phyloP scores from a whole-genome alignment of 345 rosid species.

The Eucalyptus curtisii region DNA sequence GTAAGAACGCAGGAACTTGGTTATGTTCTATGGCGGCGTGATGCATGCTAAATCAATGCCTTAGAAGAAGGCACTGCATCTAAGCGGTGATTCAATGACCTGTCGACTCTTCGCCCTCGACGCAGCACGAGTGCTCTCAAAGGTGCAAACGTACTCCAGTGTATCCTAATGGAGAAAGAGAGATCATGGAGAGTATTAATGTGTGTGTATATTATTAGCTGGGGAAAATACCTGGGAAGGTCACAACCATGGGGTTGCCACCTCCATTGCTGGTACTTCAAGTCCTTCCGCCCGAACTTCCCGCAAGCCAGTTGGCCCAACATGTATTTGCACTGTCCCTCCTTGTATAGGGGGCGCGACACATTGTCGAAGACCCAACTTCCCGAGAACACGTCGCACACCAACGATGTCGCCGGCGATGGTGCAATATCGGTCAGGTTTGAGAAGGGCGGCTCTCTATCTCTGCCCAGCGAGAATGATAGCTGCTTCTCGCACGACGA shows the following conservation, averaged over 20 bases:
- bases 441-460: neutral
- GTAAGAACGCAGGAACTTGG: neutral
- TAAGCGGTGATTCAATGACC: neutral
- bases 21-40: neutral
- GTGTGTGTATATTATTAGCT: neutral
- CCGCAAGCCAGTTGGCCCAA: constrained; percentile 69
- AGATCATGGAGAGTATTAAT: neutral
- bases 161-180: neutral
- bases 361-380: constrained; percentile 69
- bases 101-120: neutral
- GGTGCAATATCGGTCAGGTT: neutral
- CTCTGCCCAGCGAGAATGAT: neutral
- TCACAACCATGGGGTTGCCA: constrained; percentile 88
- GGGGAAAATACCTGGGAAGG: constrained; percentile 50
- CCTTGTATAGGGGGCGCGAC: constrained; percentile 67
- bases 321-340: constrained; percentile 62
- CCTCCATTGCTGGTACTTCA: constrained; percentile 56
- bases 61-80: neutral
- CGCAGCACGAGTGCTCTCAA: neutral
- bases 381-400: constrained; percentile 65
- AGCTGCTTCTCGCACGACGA: neutral
- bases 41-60: neutral
- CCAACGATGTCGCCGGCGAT: neutral
- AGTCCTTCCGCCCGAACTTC: constrained; percentile 79
- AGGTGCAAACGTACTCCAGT: neutral